phyloP scores from a whole-genome alignment of 148 eudicot genomes.

The Heliamphora exappendiculata region DNA sequence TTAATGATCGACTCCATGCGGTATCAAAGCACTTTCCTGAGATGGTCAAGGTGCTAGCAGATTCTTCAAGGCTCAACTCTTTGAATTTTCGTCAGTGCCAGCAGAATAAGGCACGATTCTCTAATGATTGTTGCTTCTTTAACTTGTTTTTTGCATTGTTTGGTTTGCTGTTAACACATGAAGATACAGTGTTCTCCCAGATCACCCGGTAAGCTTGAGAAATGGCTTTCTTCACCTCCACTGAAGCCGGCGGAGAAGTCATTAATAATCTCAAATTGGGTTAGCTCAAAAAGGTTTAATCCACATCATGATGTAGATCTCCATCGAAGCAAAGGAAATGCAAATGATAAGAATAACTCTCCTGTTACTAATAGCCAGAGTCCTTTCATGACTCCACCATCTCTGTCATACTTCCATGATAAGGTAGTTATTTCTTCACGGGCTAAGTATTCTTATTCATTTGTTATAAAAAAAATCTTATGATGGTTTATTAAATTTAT shows the following conservation, averaged over 20 bases:
- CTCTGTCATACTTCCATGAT: conserved; percentile 56
- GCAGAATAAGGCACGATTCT: conserved; percentile 33
- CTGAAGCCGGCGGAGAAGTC: conserved; percentile 28
- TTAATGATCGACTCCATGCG: conserved; percentile 67
- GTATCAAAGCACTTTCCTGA: conserved; percentile 62
- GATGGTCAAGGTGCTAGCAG: conserved; percentile 59
- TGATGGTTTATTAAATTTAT: conserved; percentile 17
- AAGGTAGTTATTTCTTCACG: conserved; percentile 41
- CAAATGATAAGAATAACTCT: conserved; percentile 17
- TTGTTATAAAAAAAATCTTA: not conserved
- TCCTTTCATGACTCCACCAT: conserved; percentile 83
- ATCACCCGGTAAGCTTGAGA: conserved; percentile 39
- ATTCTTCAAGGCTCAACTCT: conserved; percentile 68
- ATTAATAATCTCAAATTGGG: conserved; percentile 22
- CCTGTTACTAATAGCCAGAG: conserved; percentile 37
- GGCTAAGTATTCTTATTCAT: not conserved
- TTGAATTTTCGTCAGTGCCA: conserved; percentile 43
- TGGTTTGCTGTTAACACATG: conserved; percentile 8
- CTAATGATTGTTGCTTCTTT: not conserved
- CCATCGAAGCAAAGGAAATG: conserved; percentile 23
- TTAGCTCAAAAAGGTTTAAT: conserved; percentile 25
- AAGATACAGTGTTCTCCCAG: conserved; percentile 31
- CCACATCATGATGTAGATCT: conserved; percentile 13
- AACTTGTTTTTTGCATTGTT: not conserved
- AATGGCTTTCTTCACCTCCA: conserved; percentile 38